Base-by-base conservation (phyloP, 2,329 filamentous ascomycete genomes). In the Microcyclospora tardicrescens region DNA sequence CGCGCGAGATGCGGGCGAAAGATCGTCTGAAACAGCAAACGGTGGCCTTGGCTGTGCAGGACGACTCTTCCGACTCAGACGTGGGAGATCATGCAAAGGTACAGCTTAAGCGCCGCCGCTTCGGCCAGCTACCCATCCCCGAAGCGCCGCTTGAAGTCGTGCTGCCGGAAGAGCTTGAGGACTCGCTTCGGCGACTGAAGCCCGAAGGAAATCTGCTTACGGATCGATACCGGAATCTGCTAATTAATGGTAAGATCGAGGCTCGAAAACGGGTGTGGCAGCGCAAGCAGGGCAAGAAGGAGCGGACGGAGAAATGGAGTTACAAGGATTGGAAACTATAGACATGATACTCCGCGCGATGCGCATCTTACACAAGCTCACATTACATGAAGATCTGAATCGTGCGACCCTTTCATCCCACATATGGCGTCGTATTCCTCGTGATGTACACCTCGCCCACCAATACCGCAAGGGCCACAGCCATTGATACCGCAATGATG, bases 151-250 rank as follows among this genome's bases (percentile, higher is more conserved):
- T 70, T 8, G 67, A 71, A 50, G 61, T 71, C 37, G 63, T 67
- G 6, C 58, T 70, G 5, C 61, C 65, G 33, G 67, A 70, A 40
- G 67, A 71, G 47, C 57, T 71, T 16, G 61, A 66, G 48, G 67
- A 71, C 40, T 68, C 66, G 1, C 54, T 71, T 36, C 59, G 67
- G 31, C 59, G 61, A 31, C 57, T 71, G 48, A 93, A 89, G 62
- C 91, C 91, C 0, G 91, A 98, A 61, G 91, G 91, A n/a, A 96
- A 95, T 57, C 66, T 95, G 30, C 69, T 98, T 50, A 85, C 85
- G 50, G 91, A 98, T 55, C 74, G 91, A 36, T 96, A 94, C 67
- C 72, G 91, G 45, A 96, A 76, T 59, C 69, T 96, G 63, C 68
- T 96, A 45, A 73, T 96, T 28, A 77, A 86, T 46, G 91, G 91